Base-by-base conservation (phyloP, 352 stramenopile genomes). In the Phytopythium helicoides region DNA sequence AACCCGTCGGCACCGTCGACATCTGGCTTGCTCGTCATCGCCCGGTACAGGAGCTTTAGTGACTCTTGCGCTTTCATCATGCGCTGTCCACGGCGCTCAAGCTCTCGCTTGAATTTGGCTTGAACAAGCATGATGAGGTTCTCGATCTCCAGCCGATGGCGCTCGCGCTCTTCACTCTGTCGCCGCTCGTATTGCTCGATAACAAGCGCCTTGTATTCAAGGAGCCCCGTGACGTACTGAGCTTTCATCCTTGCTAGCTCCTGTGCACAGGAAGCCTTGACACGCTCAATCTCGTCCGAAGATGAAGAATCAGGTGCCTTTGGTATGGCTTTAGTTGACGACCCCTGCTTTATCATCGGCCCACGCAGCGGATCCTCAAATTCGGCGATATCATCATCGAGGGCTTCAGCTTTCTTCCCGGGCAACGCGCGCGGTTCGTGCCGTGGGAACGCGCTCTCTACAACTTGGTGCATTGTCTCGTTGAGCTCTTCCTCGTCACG, bases 141-240 rank as follows among this genome's bases (percentile, higher is more conserved):
- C 37, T 90, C 80, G 36, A 90, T 71, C 54, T 90, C 72, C 18
- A 75, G 35, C 5, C 71, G 72, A 42, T 88, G 76, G n/a, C 68
- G 68, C 34, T 82, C 65, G 48, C 68, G 74, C 37, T 84, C 72
- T 19, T 87, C 67, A 33, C 42, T 60, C 45, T 87, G 80, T 1
- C 73, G 67, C n/a, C 74, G 66, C 36, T 77, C 76, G 42, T 82
- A 87, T 59, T 90, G 80, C 25, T 87, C 74, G 40, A 90, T 71
- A n/a, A 90, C 64, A 8, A 90, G 54, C 6, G 60, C 66, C 58
- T 90, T 90, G 70, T 90, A 90, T 52, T 88, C 80, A 21, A 79
- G 58, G 25, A 90, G 50, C 0, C 68, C 65, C 0, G 65, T 53
- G 15, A 88, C 68, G 44, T 88, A 88, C 54, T 86, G 74, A 49